Evolutionary conservation across 139 green algal genomes (phyloP).

Genomic region (Asterochloris erici): DNA sequence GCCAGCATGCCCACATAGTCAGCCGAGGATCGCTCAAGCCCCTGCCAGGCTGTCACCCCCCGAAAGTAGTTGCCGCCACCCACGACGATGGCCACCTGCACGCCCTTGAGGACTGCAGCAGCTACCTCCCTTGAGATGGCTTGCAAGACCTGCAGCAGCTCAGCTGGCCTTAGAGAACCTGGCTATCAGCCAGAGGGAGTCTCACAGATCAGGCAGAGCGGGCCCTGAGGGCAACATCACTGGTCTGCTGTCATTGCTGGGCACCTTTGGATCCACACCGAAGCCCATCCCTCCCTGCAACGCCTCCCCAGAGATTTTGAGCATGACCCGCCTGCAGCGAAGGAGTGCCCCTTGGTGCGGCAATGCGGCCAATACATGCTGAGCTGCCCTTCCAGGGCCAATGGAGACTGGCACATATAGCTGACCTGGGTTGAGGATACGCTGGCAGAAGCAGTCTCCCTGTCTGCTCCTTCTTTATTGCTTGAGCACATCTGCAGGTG

Average conservation of each 20-base stretch:
- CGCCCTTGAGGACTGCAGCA: conserved; percentile 41
- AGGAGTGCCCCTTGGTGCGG: background rate
- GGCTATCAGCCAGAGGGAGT: background rate
- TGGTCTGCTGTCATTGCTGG: background rate
- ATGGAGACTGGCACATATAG: too few species aligned
- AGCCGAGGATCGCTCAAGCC: conserved; percentile 87
- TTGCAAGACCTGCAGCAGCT: conserved; percentile 58
- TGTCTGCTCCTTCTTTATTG: too few species aligned
- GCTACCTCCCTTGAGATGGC: conserved; percentile 83
- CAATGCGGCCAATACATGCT: too few species aligned
- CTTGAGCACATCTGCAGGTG: too few species aligned
- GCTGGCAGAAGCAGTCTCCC: too few species aligned
- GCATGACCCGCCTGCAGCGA: conserved; percentile 68
- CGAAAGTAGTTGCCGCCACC: conserved; percentile 97
- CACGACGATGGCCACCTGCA: conserved; percentile 92
- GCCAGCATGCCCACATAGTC: conserved; percentile 99
- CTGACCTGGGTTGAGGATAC: too few species aligned
- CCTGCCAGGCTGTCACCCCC: conserved; percentile 71
- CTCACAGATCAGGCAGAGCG: background rate
- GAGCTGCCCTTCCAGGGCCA: too few species aligned
- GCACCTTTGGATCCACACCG: conserved; percentile 79
- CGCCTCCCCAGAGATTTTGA: conserved; percentile 93
- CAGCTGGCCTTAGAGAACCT: background rate
- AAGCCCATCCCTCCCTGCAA: conserved; percentile 72
- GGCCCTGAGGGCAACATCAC: background rate